Conservation (phyloP, 1,284 basidiomycete species). For the Ceratobasidium sp. region DNA sequence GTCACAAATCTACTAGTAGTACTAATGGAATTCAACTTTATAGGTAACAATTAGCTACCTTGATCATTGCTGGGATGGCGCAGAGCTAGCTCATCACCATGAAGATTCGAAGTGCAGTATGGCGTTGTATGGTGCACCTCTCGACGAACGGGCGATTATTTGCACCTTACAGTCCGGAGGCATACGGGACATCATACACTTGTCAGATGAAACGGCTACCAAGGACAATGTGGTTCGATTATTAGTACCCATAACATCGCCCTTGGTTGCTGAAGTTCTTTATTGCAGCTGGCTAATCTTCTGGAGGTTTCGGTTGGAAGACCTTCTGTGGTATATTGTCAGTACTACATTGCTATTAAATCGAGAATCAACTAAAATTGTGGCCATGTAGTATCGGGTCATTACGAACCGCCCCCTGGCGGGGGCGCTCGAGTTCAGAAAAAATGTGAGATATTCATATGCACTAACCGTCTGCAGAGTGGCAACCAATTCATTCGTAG, state of each 20-base stretch:
- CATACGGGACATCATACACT: neutral
- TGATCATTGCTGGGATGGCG: neutral
- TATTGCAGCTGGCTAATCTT: neutral
- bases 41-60: neutral
- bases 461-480: neutral
- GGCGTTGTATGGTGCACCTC: neutral
- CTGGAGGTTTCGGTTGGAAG: neutral
- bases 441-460: neutral
- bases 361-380: neutral
- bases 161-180: neutral
- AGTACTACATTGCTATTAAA: neutral
- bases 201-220: neutral
- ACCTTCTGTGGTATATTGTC: slow-evolving; percentile 2
- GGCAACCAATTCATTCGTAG: neutral
- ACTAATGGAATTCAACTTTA: neutral
- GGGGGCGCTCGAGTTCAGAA: no score
- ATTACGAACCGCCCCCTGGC: neutral
- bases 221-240: slow-evolving; percentile 2
- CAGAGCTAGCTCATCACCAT: neutral
- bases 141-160: neutral
- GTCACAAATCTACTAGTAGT: neutral
- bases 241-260: neutral
- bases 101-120: neutral
- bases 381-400: neutral
- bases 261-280: neutral